Percentiles rank a stretch among this genome's conserved stretches.
Evolutionary conservation across 164 flowering plant genomes (phyloP).

Genomic region (Liquidambar formosana): DNA sequence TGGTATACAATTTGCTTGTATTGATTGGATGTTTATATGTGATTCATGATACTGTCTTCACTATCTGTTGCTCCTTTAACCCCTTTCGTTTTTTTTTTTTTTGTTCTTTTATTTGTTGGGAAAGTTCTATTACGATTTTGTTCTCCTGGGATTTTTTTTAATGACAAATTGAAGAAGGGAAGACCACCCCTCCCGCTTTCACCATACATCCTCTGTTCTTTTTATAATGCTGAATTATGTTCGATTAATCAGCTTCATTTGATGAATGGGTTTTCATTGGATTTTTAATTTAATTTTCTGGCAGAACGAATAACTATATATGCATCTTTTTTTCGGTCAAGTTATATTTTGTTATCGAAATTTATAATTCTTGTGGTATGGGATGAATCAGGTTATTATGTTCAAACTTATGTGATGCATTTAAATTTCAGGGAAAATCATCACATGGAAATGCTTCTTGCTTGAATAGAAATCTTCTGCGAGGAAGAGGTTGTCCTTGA

Average conservation of each 20-base stretch:
- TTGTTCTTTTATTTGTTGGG: not conserved
- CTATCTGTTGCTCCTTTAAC: too few relatives aligned
- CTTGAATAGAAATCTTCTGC: not conserved
- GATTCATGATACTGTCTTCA: not conserved
- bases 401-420: too few relatives aligned
- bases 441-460: not conserved
- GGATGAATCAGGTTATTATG: not conserved
- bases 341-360: not conserved
- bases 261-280: not conserved
- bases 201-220: not conserved
- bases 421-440: not conserved
- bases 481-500: slow-evolving; percentile 16
- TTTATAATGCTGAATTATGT: not conserved
- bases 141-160: too few relatives aligned
- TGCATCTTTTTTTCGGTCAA: not conserved
- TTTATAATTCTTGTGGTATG: too few relatives aligned
- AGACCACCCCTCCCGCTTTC: not conserved
- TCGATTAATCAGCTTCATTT: not conserved
- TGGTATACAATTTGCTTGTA: not conserved
- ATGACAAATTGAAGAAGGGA: too few relatives aligned
- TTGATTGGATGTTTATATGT: slow-evolving; percentile 6
- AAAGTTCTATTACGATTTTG: too few relatives aligned
- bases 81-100: not conserved
- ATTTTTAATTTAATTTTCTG: not conserved
- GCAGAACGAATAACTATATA: too few relatives aligned